Percentiles rank a stretch among this genome's conserved stretches.
phyloP scores from a whole-genome alignment of 2,329 filamentous ascomycete genomes.

The Erysiphe pisi region DNA sequence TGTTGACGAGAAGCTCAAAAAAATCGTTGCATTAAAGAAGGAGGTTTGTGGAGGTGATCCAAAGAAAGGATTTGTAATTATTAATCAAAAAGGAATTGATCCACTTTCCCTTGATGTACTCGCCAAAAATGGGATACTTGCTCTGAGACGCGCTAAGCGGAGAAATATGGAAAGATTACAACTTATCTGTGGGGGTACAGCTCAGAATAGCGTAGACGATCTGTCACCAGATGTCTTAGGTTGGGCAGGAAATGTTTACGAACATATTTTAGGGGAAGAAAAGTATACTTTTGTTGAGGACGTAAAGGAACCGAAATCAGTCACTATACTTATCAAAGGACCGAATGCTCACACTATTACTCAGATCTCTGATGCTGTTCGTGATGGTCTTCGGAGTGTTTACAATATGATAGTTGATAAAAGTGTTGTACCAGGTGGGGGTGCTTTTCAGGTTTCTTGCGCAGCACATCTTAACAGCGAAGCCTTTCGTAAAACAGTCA shows the following conservation, averaged over 20 bases:
- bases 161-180: constrained; percentile 99
- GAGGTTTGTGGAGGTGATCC: constrained; percentile 86
- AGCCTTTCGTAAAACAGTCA: constrained; percentile 76
- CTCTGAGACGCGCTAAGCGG: constrained; percentile 86
- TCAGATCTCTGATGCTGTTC: constrained; percentile 91
- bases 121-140: constrained; percentile 96
- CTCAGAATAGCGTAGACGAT: constrained; percentile 96
- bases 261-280: constrained; percentile 95
- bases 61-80: constrained; percentile 92
- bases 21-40: constrained; percentile 97
- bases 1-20: constrained; percentile 90
- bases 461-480: constrained; percentile 79
- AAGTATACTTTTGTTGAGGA: constrained; percentile 99
- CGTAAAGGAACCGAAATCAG: constrained; percentile 96
- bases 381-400: constrained; percentile 87
- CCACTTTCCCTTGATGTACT: constrained; percentile 90
- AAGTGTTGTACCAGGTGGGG: constrained; percentile 86
- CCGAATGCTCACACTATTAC: constrained; percentile 94
- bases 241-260: constrained; percentile 93
- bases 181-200: constrained; percentile 77
- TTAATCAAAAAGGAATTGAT: constrained; percentile 99
- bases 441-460: constrained; percentile 92
- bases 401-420: constrained; percentile 99
- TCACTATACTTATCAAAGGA: constrained; percentile 95
- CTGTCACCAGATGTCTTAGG: constrained; percentile 77